These are phyloP conservation scores for Aspergillus chevalieri DNA, from an alignment of 2,329 filamentous ascomycete species.

Conservation along the genomic window DNA sequence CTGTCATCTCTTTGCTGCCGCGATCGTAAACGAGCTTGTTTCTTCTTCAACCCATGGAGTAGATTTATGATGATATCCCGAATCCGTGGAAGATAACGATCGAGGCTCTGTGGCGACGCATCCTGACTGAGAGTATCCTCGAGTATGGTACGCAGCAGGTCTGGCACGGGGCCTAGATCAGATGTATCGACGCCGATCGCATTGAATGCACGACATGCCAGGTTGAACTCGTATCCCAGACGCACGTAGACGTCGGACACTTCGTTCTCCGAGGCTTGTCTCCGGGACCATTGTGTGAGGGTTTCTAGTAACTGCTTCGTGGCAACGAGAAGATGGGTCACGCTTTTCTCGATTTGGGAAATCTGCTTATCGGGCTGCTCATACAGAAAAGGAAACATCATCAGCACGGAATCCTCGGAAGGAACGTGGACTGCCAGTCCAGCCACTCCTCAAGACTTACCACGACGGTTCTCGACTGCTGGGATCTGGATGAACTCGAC, in stretches of 20 bases:
- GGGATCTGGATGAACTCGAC: constrained; percentile 59
- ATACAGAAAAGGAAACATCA: constrained; percentile 1
- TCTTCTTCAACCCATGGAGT: constrained; percentile 90
- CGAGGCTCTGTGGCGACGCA: constrained; percentile 85
- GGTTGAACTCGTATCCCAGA: constrained; percentile 97
- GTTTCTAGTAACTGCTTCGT: constrained; percentile 98
- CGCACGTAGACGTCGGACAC: constrained; percentile 98
- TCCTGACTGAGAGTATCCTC: constrained; percentile 96
- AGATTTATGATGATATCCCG: constrained; percentile 98
- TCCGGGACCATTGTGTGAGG: constrained; percentile 93
- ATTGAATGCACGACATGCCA: constrained; percentile 92
- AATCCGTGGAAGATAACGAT: constrained; percentile 88
- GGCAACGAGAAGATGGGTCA: constrained; percentile 92
- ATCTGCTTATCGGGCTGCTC: constrained; percentile 64
- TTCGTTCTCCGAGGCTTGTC: constrained; percentile 83
- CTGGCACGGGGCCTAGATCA: constrained; percentile 91
- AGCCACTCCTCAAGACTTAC: constrained; percentile 42
- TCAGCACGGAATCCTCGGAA: constrained; percentile 5
- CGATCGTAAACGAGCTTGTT: constrained; percentile 77
- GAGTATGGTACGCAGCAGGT: constrained; percentile 79
- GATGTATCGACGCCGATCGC: constrained; percentile 94
- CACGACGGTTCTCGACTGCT: constrained; percentile 50
- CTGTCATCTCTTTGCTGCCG: constrained; percentile 48
- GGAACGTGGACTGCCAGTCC: not conserved
- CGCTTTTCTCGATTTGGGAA: constrained; percentile 97